Evolutionary conservation across 1,139 yeast genomes (phyloP), one percentile per base, ranked within the genome.

Genomic region (Nakaseomyces sp.): DNA sequence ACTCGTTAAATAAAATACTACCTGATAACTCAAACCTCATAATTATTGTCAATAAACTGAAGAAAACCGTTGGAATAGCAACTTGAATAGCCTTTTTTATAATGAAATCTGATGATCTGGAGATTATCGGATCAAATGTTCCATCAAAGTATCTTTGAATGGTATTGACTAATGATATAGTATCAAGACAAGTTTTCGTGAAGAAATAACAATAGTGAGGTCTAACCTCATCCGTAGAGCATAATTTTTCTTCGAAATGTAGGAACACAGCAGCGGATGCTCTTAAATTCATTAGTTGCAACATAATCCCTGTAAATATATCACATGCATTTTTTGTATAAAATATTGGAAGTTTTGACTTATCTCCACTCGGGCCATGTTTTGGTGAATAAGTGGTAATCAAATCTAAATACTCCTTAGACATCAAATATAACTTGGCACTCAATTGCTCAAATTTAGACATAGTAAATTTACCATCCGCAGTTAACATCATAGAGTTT

Each of bases 31-130:
- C 56, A 17, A 53, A 45, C 43, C 62, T 52, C 43, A 53, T 46
- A 13, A 54, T 48, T 13, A 57, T 47, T 2, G 52, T 53, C 19
- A 58, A 42, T 3, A 53, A 37, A 1, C 53, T 49, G n/a, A 55
- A 51, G 28, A 58, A 43, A 3, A 54, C 45, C 12, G 61, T 45
- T 2, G 57, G 47, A 25, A 56, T 41, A 10, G 56, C 47, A 15
- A 58, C 30, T 45, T 58, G 61, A 10, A 56, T 47, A 12, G 49
- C 50, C 42, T 57, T 58, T 1, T 54, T 51, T 9, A 51, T 49
- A 18, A 49, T 48, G 40, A 48, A 57, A 29, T 52, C 47, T 7
- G 53, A 50, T 16, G 51, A 44, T 8, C 55, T 49, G 2, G 51
- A 44, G 13, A 52, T 37, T 13, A 44, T 41, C 7, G 47, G 41